A percentile compares a stretch with the other conserved stretches of the same genome.
These are phyloP conservation scores for Wilcoxina mikolae DNA, from an alignment of 495 filamentous ascomycete species.

Conservation along the genomic window DNA sequence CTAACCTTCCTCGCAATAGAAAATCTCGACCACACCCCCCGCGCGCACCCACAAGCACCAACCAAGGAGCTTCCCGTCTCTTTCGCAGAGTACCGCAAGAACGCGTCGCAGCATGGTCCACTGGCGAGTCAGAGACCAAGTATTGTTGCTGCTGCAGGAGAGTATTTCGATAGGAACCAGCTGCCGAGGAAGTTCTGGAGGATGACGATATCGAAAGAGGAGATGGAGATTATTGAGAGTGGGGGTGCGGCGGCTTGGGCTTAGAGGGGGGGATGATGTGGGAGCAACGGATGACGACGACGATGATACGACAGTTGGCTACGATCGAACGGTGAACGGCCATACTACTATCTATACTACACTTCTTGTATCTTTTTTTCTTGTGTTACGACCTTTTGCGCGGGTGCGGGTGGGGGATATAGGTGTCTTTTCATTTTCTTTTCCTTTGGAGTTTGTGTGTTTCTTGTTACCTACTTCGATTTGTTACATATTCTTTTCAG, in stretches of 20 bases:
- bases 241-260: conserved; percentile 49
- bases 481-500: too few species aligned
- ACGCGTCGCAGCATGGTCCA: conserved; percentile 88
- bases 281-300: too few species aligned
- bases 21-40: conserved; percentile 55
- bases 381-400: too few species aligned
- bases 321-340: too few species aligned
- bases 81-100: conserved; percentile 81
- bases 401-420: too few species aligned
- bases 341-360: too few species aligned
- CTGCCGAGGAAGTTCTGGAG: conserved; percentile 72
- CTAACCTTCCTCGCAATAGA: conserved; percentile 32
- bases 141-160: conserved; percentile 52
- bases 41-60: conserved; percentile 39
- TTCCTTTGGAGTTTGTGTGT: too few species aligned
- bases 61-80: conserved; percentile 37
- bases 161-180: conserved; percentile 78
- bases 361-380: too few species aligned
- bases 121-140: conserved; percentile 56
- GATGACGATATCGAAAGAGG: conserved; percentile 51
- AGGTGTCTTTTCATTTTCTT: too few species aligned
- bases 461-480: too few species aligned
- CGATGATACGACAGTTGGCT: too few species aligned
- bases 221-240: conserved; percentile 91
- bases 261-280: too few species aligned